Evolutionary conservation across 2,329 filamentous ascomycete genomes (phyloP), one percentile per base, ranked within the genome.

Genomic region (Arthrobotrys conoides): DNA sequence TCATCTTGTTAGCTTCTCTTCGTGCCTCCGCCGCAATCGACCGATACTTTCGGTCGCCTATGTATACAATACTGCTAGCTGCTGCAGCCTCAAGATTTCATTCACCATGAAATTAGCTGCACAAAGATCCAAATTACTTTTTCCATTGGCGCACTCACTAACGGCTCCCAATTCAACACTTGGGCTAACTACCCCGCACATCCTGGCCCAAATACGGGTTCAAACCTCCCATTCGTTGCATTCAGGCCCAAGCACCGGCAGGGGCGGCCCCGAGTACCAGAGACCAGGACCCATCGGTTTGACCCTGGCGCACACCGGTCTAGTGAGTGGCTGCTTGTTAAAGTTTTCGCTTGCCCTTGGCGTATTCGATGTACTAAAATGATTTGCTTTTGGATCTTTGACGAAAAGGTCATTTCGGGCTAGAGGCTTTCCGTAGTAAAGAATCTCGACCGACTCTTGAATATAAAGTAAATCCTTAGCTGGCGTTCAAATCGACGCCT

Each of bases 231-330:
- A 71, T 67, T 77, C 33, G 66, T 36, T 33, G 46, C n/a, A 44
- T 41, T 22, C 22, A 51, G 27, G 71, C 57, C 71, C 57, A 67
- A 73, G 61, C 70, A 66, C 70, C 63, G 71, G 71, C 36, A 53
- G 70, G 14, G 59, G 57, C 73, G 66, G 73, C 66, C 73, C 73
- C 67, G 66, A 65, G 66, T 66, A 61, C 67, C 73, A 69, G 61
- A 66, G 24, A 57, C 61, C 67, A 51, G 53, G 57, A 44, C 57
- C 73, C 59, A 51, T 44, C 66, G 30, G 38, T 38, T 41, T 51
- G 49, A 51, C 55, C 59, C 55, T 48, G 57, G 67, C 49, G 33
- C 63, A 20, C 71, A 76, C 53, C 61, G 53, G 63, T 67, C 41
- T 57, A 55, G 59, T 66, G 65, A 46, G 44, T 71, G 67, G 73